phyloP scores from a whole-genome alignment of 148 eudicot species.

The Rhododendron ovatum region DNA sequence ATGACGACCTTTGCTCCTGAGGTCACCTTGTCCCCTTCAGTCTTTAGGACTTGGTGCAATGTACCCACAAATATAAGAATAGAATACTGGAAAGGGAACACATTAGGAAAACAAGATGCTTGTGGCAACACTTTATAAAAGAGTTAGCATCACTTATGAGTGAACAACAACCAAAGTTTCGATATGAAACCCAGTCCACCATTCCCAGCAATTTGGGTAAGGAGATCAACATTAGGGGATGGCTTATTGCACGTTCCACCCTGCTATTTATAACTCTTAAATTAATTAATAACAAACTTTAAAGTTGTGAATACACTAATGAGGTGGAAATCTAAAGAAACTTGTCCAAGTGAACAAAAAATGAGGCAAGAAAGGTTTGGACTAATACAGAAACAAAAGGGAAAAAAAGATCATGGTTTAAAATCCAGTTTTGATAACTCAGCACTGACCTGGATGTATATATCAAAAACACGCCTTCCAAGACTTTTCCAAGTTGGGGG shows the following conservation, averaged over 20 bases:
- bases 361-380: neutral
- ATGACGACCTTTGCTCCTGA: too few relatives aligned
- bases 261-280: neutral
- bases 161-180: neutral
- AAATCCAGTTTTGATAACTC: neutral
- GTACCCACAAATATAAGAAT: neutral
- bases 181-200: neutral
- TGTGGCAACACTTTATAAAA: neutral
- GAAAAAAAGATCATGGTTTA: neutral
- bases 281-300: neutral
- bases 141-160: neutral
- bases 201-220: neutral
- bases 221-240: neutral
- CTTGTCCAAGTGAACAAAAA: neutral
- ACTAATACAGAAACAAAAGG: neutral
- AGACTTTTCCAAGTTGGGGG: constrained; percentile 48
- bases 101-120: neutral
- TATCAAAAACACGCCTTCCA: constrained; percentile 81
- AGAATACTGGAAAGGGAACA: neutral
- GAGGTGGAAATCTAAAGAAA: neutral
- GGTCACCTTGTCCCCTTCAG: too few relatives aligned
- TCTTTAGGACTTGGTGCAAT: too few relatives aligned
- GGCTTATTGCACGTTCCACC: neutral
- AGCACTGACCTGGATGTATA: constrained; percentile 61
- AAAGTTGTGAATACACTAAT: neutral